Conservation (phyloP, 2,329 filamentous ascomycete genomes). For the Fusarium dimerum region DNA sequence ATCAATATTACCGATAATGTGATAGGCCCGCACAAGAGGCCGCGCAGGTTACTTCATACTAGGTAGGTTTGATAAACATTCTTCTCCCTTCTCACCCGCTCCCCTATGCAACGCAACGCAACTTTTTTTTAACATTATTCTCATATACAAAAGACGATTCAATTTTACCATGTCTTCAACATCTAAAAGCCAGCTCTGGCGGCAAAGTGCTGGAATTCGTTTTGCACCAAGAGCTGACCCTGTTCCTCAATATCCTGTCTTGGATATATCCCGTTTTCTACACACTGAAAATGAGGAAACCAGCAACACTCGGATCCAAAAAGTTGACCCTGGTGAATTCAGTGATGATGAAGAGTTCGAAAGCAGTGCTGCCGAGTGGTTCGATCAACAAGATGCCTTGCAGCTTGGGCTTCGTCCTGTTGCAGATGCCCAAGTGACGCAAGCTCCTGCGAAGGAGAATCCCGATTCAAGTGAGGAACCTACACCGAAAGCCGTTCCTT, state of each 20-base stretch:
- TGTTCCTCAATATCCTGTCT: constrained; percentile 26
- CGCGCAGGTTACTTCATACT: constrained; percentile 13
- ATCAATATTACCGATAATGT: constrained; percentile 31
- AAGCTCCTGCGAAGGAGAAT: not conserved
- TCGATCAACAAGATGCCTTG: constrained; percentile 23
- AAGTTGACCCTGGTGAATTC: constrained; percentile 18
- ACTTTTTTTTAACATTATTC: constrained; percentile 8
- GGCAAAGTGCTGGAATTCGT: constrained; percentile 31
- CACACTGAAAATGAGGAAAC: constrained; percentile 13
- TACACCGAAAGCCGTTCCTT: constrained; percentile 1
- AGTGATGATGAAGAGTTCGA: constrained; percentile 28
- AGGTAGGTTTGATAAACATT: constrained; percentile 13
- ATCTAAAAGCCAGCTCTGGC: constrained; percentile 30
- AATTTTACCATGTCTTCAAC: constrained; percentile 21
- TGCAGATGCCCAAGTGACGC: constrained; percentile 6
- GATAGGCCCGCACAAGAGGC: constrained; percentile 23
- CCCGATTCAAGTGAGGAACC: constrained; percentile 6
- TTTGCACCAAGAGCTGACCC: constrained; percentile 27
- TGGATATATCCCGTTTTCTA: constrained; percentile 30
- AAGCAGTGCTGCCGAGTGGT: constrained; percentile 26
- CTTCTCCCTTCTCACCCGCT: not conserved
- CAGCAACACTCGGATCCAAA: not conserved
- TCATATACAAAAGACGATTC: constrained; percentile 6
- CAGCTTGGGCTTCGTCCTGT: not conserved
- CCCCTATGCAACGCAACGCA: not conserved